Evolutionary conservation across 306 rosid genomes (phyloP), one percentile per base, ranked within the genome.

Genomic region (Castanea sativa): DNA sequence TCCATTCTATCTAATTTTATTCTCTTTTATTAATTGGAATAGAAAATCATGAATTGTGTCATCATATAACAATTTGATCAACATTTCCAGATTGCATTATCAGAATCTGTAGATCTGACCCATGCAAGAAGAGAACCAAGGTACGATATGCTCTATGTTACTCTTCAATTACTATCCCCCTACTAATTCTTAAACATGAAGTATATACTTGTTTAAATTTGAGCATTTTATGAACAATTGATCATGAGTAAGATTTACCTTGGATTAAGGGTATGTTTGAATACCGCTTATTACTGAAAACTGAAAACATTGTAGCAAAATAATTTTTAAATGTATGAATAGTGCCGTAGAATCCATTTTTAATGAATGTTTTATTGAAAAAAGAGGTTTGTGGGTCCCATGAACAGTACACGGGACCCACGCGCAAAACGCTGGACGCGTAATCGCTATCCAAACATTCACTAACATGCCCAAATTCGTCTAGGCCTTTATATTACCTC

Each of bases 81-180:
- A 58, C 19, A 29, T 49, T 83, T 71, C n/a, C 81, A 79, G 81
- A 43, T 25, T 33, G 15, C 59, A 56, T 27, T 6, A 70, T 30
- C 65, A 5, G 15, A 13, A 2, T 53, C 72, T 33, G 35, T 57
- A 32, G 68, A 61, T 60, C 51, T 73, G 23, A 74, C 27, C 18
- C 41, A 16, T 71, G 33, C 73, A 21, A 53, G 38, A 79, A 76
- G 59, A 73, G 81, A 79, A 83, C 73, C 70, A 63, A 80, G 87
- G 84, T 80, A 65, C 15, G 43, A 21, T n/a, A 5, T 35, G 16
- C 53, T 21, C 25, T 20, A 23, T 4, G 15, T 59, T 71, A 1
- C 35, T 41, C 5, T 1, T 33, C 29, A 18, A 10, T 8, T 10
- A 16, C 19, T 14, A 57, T 16, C n/a, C 29, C 73, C 18, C 73